Evolutionary conservation across 805 yeast species (phyloP).

Genomic region (Saccharomycopsis amapae): DNA sequence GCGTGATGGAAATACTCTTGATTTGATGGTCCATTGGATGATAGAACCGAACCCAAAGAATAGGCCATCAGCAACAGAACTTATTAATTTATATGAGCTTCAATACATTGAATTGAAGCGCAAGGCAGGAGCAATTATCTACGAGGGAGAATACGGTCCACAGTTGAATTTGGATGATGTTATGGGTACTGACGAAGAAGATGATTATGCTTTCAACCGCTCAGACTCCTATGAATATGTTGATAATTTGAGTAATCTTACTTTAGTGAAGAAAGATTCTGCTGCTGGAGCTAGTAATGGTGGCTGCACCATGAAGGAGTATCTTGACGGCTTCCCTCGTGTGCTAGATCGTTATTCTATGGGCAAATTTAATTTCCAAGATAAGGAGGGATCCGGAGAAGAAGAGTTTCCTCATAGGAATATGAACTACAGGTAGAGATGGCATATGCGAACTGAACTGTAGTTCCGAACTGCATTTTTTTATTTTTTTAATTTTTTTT

Average conservation of each 20-base stretch:
- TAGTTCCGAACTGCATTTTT: too few relatives aligned
- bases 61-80: conserved; percentile 72
- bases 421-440: too few relatives aligned
- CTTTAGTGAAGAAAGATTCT: not conserved
- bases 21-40: conserved; percentile 81
- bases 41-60: conserved; percentile 72
- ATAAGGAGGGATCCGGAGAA: too few relatives aligned
- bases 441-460: too few relatives aligned
- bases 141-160: conserved; percentile 95
- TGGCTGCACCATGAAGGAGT: conserved; percentile 10
- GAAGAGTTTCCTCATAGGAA: too few relatives aligned
- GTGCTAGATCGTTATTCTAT: conserved; percentile 5
- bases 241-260: conserved; percentile 1
- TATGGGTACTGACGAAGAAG: conserved; percentile 11
- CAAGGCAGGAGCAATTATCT: conserved; percentile 88
- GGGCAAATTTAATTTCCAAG: conserved; percentile 10
- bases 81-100: conserved; percentile 66
- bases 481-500: too few relatives aligned
- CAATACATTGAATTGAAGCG: conserved; percentile 70
- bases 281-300: not conserved
- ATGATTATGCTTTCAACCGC: conserved; percentile 7
- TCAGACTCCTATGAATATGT: not conserved
- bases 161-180: conserved; percentile 7
- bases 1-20: conserved; percentile 66
- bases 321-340: conserved; percentile 3